phyloP scores from a whole-genome alignment of 352 stramenopile genomes.

The Globisporangium alternatum region DNA sequence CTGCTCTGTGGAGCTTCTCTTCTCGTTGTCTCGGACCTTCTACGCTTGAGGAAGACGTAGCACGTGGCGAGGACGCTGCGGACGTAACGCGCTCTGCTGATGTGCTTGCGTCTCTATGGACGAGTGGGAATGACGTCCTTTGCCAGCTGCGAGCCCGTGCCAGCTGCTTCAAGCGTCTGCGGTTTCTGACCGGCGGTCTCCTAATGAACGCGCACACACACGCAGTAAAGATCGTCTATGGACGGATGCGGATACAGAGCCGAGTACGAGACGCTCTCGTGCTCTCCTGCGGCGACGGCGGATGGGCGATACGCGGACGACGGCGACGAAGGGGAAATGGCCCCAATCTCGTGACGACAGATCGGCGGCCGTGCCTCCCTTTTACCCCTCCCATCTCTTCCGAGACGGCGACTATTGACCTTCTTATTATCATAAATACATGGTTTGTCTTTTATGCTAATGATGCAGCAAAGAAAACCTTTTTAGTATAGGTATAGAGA shows the following conservation, averaged over 20 bases:
- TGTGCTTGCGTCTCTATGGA: conserved; percentile 4
- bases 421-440: not conserved
- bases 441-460: not conserved
- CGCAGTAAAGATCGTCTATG: too few species aligned
- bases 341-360: too few species aligned
- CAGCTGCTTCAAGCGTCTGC: conserved; percentile 8
- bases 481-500: not conserved
- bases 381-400: not conserved
- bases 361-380: too few species aligned
- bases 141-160: not conserved
- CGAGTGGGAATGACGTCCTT: not conserved
- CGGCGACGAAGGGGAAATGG: too few species aligned
- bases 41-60: too few species aligned
- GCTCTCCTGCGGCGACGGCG: too few species aligned
- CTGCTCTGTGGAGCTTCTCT: too few species aligned
- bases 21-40: too few species aligned
- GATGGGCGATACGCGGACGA: too few species aligned
- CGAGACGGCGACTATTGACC: not conserved
- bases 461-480: not conserved
- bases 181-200: not conserved
- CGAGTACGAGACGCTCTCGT: too few species aligned
- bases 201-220: too few species aligned
- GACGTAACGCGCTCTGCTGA: not conserved
- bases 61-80: not conserved
- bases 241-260: too few species aligned